A percentile compares a stretch with the other conserved stretches of the same genome.
These are phyloP conservation scores for Fusarium torulosum DNA, from an alignment of 2,329 filamentous ascomycete genomes.

Conservation along the genomic window DNA sequence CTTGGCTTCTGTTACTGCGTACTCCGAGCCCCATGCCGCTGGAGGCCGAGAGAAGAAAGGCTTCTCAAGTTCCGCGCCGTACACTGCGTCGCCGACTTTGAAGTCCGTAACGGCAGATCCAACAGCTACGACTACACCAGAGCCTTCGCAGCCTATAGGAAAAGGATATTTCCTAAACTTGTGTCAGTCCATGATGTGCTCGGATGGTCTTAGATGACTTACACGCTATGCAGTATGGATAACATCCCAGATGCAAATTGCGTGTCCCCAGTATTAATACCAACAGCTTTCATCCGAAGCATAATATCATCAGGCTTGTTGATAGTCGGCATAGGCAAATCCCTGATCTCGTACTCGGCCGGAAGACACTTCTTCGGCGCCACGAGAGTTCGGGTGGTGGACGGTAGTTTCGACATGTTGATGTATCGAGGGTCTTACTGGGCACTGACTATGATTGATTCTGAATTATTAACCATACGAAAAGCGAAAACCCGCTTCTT, in stretches of 20 bases:
- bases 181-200: not conserved
- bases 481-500: not conserved
- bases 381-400: slow-evolving; percentile 60
- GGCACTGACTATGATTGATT: fast-evolving
- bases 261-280: slow-evolving; percentile 54
- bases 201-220: slow-evolving; percentile 15
- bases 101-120: slow-evolving; percentile 48
- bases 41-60: slow-evolving; percentile 50
- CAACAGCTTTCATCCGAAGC: slow-evolving; percentile 55
- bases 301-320: slow-evolving; percentile 59
- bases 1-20: slow-evolving; percentile 53
- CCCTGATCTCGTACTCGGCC: slow-evolving; percentile 54
- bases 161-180: slow-evolving; percentile 35
- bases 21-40: slow-evolving; percentile 57
- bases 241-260: slow-evolving; percentile 47
- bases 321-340: slow-evolving; percentile 61
- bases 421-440: fast-evolving
- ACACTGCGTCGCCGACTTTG: slow-evolving; percentile 55
- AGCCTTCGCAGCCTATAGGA: slow-evolving; percentile 49
- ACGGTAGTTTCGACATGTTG: slow-evolving; percentile 51
- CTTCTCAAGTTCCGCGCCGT: slow-evolving; percentile 54
- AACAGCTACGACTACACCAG: slow-evolving; percentile 52
- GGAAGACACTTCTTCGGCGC: slow-evolving; percentile 57
- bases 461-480: not conserved
- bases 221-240: slow-evolving; percentile 48